Base-by-base conservation (phyloP, 1,284 basidiomycete species). In the Malassezia globosa region DNA sequence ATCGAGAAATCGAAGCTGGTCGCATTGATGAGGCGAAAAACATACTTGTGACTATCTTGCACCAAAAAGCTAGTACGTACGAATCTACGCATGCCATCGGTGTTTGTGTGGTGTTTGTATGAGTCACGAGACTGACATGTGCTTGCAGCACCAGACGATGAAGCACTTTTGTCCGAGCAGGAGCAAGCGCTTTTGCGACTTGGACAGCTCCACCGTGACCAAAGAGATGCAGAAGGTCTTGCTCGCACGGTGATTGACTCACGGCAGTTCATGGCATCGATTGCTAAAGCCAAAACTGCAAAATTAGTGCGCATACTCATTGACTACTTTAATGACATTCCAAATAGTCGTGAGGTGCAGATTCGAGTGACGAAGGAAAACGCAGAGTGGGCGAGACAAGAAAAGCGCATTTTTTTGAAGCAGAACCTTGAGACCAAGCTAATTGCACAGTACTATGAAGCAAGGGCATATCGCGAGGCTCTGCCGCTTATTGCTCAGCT, bases 281-380 rank as follows among this genome's bases (percentile, higher is more conserved):
- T 89, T 1, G 90, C 92, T 22, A 97, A 97, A 73, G 92, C 94
- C 7, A 97, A 97, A 75, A 95, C 92, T 0, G 90, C 92, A 2
- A 95, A 95, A 75, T 81, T 96, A 56, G 58, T 67, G 45, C 83
- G 90, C 45, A 88, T 87, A 4, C 78, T 96, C 31, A 85, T 96
- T 64, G 85, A 87, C 72, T 85, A 83, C 76, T 94, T 96, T 75
- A 78, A 76, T 25, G 66, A 77, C 22, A 87, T 90, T 51, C 82
- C 86, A 0, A 75, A 82, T 63, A 83, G 84, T 60, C 79, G 82
- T 51, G 76, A 80, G 25, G 78, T 80, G n/a, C 92, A 95, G 66
- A 90, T 89, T 48, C 76, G 80, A 26, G 87, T 90, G 4, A 80
- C 90, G 5, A 79, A 79, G 47, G 88, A 95, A 59, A 94, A 90